A percentile compares a stretch with the other conserved stretches of the same genome.
These are phyloP conservation scores for Neofusicoccum sp. DNA, from an alignment of 2,329 filamentous ascomycete species.

Conservation along the genomic window DNA sequence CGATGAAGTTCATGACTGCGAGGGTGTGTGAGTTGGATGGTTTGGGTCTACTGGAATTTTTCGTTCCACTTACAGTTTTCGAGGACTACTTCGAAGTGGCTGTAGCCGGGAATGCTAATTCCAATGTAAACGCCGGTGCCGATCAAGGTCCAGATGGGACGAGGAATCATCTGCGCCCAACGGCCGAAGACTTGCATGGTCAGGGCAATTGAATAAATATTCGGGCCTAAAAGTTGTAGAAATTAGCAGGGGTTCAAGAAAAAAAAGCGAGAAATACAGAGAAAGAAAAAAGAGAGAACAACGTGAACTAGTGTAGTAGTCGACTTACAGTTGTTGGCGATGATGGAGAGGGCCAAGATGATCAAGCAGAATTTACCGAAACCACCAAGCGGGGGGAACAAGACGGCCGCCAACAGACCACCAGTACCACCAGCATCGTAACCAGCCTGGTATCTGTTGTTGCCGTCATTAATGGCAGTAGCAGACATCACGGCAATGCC, in stretches of 20 bases:
- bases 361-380: conserved; percentile 75
- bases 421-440: conserved; percentile 63
- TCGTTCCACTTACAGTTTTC: conserved; percentile 7
- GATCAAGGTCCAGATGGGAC: conserved; percentile 68
- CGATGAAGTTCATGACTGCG: conserved; percentile 61
- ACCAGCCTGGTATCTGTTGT: conserved; percentile 59
- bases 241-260: not conserved
- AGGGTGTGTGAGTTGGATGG: conserved; percentile 61
- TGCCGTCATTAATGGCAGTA: conserved; percentile 55
- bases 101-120: conserved; percentile 70
- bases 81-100: conserved; percentile 14
- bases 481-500: conserved; percentile 72
- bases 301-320: not conserved
- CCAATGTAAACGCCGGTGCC: conserved; percentile 67
- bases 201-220: conserved; percentile 67
- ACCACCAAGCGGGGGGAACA: conserved; percentile 63
- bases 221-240: conserved; percentile 49
- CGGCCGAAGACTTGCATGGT: conserved; percentile 67
- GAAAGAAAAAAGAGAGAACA: too few relatives aligned
- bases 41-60: not conserved
- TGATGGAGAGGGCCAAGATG: conserved; percentile 66
- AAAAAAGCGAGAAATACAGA: too few relatives aligned
- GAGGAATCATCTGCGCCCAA: conserved; percentile 63
- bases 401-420: conserved; percentile 66
- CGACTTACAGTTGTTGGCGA: conserved; percentile 61